Percentiles rank a stretch among this genome's conserved stretches.
Evolutionary conservation across 2,329 filamentous ascomycete genomes (phyloP).

Genomic region (Neophaeococcomyces aloes): DNA sequence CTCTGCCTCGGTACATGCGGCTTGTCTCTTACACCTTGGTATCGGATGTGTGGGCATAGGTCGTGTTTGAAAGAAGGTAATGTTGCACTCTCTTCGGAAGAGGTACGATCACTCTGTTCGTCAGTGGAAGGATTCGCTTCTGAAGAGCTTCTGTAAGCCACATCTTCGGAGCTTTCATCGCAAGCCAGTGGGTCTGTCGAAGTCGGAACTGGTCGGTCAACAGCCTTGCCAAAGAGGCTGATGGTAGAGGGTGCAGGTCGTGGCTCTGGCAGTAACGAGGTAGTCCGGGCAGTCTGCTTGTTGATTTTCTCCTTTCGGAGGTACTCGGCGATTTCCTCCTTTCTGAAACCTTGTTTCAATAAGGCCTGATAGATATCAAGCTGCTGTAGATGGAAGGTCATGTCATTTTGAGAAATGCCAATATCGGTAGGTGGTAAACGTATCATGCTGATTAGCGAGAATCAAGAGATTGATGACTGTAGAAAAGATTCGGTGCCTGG

Average conservation of each 20-base stretch:
- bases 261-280: too few relatives aligned
- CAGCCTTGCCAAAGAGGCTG: too few relatives aligned
- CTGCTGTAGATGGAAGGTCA: slow-evolving; percentile 25
- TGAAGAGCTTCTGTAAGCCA: not conserved
- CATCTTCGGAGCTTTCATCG: not conserved
- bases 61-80: not conserved
- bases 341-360: slow-evolving; percentile 20
- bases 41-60: too few relatives aligned
- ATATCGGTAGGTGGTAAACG: slow-evolving; percentile 27
- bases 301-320: slow-evolving; percentile 13
- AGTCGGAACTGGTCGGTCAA: too few relatives aligned
- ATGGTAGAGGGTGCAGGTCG: too few relatives aligned
- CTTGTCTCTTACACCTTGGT: not conserved
- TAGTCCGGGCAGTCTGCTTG: too few relatives aligned
- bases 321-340: slow-evolving; percentile 18
- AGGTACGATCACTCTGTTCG: not conserved
- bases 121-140: not conserved
- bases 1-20: slow-evolving; percentile 19
- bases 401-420: slow-evolving; percentile 25
- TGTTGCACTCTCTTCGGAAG: not conserved
- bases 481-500: not conserved
- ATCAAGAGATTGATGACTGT: not conserved
- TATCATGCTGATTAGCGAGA: slow-evolving; percentile 24
- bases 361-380: slow-evolving; percentile 19
- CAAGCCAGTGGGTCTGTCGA: not conserved